Evolutionary conservation across 2,329 filamentous ascomycete species (phyloP).

Genomic region (Ploettnerulaceae sp.): DNA sequence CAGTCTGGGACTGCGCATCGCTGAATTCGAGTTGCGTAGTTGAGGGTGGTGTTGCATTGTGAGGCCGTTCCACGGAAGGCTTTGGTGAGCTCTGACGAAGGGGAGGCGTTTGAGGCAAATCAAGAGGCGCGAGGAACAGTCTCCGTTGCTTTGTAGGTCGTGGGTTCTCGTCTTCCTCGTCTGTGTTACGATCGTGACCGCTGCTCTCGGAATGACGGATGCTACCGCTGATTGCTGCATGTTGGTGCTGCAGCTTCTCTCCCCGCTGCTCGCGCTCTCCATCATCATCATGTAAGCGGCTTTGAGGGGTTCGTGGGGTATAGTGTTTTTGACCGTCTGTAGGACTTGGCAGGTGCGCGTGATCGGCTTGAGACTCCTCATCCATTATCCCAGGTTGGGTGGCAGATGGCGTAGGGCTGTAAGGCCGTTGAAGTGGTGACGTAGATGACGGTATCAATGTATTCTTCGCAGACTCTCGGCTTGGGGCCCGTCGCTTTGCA

Average conservation of each 20-base stretch:
- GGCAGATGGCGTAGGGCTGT: too few relatives aligned
- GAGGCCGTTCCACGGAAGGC: background rate
- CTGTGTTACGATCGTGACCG: slow-evolving; percentile 9
- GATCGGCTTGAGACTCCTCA: too few relatives aligned
- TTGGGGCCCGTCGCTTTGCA: too few relatives aligned
- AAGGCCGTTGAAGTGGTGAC: too few relatives aligned
- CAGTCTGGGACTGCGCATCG: slow-evolving; percentile 10
- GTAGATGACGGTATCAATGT: too few relatives aligned
- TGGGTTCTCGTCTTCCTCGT: slow-evolving; percentile 10
- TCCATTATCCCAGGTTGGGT: too few relatives aligned
- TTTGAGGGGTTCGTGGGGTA: too few relatives aligned
- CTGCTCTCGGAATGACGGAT: slow-evolving; percentile 10
- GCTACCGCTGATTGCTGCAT: slow-evolving; percentile 4
- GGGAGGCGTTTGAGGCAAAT: slow-evolving; percentile 9
- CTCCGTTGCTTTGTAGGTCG: slow-evolving; percentile 13
- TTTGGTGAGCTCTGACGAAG: slow-evolving; percentile 7
- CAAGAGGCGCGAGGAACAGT: slow-evolving; percentile 5
- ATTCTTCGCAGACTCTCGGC: too few relatives aligned
- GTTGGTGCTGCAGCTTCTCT: slow-evolving; percentile 10
- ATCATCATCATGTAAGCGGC: slow-evolving; percentile 5
- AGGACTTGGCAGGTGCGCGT: too few relatives aligned
- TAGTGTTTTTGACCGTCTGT: too few relatives aligned
- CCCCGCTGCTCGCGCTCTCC: slow-evolving; percentile 6
- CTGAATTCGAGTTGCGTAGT: slow-evolving; percentile 9
- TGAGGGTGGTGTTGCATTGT: slow-evolving; percentile 10